A percentile compares a stretch with the other conserved stretches of the same genome.
Evolutionary conservation across 306 rosid species (phyloP).

Genomic region (Datisca glomerata): DNA sequence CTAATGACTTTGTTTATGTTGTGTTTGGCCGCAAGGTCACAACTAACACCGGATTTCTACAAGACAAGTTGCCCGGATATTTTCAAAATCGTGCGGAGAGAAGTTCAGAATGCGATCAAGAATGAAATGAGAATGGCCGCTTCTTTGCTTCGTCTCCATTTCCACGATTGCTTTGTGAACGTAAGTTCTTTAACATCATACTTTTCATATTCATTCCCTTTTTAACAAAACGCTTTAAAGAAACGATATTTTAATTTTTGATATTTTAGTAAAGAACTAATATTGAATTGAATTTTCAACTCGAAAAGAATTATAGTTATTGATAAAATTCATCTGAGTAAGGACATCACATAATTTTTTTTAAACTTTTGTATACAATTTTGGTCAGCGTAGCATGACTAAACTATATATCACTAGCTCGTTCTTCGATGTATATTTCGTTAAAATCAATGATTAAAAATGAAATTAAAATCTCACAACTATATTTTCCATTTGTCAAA

Average conservation of each 20-base stretch:
- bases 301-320: no score
- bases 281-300: no score
- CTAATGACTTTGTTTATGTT: conserved; percentile 21
- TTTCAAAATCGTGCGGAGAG: conserved; percentile 37
- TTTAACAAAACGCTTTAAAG: no score
- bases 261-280: no score
- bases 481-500: not conserved
- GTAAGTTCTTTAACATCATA: conserved; percentile 23
- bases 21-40: conserved; percentile 33
- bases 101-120: conserved; percentile 40
- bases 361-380: not conserved
- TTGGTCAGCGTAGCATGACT: no score
- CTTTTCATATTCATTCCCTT: not conserved
- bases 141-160: conserved; percentile 84
- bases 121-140: conserved; percentile 77
- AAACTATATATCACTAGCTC: no score
- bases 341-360: no score
- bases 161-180: conserved; percentile 90
- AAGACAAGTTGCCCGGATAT: conserved; percentile 48
- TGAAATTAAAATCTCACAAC: no score
- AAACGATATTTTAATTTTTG: no score
- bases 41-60: conserved; percentile 57
- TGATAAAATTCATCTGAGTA: no score
- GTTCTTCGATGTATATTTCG: no score
- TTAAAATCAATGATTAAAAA: no score